These are phyloP conservation scores for Botryobasidium botryosum DNA, from an alignment of 768 basidiomycete species.

Conservation along the genomic window DNA sequence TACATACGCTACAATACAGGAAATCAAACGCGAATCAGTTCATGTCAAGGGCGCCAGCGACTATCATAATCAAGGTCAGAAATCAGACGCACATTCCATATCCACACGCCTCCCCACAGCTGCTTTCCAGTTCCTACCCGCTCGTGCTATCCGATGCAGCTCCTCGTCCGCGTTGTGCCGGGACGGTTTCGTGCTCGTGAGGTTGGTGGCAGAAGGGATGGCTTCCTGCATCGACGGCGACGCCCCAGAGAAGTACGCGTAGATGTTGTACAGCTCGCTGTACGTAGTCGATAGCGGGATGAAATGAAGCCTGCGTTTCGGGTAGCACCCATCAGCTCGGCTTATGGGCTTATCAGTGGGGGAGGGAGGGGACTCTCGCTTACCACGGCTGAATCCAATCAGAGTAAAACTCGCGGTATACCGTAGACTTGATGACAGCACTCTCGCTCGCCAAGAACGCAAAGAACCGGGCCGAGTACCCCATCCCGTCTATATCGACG, in stretches of 20 bases:
- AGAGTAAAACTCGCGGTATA: slow-evolving; percentile 80
- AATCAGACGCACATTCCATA: slow-evolving; percentile 62
- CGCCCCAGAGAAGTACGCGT: slow-evolving; percentile 84
- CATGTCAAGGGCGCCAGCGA: slow-evolving; percentile 3
- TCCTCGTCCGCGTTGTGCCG: slow-evolving; percentile 47
- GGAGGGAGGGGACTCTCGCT: slow-evolving; percentile 14
- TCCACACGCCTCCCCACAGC: slow-evolving; percentile 68
- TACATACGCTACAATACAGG: slow-evolving; percentile 45
- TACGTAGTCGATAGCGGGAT: slow-evolving; percentile 83
- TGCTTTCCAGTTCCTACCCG: slow-evolving; percentile 87
- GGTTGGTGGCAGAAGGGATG: slow-evolving; percentile 9
- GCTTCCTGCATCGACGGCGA: slow-evolving; percentile 38
- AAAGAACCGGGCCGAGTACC: slow-evolving; percentile 83
- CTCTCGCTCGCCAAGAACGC: slow-evolving; percentile 74
- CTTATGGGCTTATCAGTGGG: slow-evolving; percentile 14
- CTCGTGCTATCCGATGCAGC: slow-evolving; percentile 66
- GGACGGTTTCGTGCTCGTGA: slow-evolving; percentile 19
- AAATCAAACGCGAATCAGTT: neutral
- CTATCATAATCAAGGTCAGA: slow-evolving; percentile 1
- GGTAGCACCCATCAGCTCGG: neutral
- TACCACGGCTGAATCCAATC: slow-evolving; percentile 90
- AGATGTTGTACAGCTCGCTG: slow-evolving; percentile 83
- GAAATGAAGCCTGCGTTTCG: slow-evolving; percentile 68
- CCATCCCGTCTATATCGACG: slow-evolving; percentile 87
- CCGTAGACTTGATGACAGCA: slow-evolving; percentile 75